Conservation (phyloP, 345 rosid species). For the Cardamine chenopodiifolia region DNA sequence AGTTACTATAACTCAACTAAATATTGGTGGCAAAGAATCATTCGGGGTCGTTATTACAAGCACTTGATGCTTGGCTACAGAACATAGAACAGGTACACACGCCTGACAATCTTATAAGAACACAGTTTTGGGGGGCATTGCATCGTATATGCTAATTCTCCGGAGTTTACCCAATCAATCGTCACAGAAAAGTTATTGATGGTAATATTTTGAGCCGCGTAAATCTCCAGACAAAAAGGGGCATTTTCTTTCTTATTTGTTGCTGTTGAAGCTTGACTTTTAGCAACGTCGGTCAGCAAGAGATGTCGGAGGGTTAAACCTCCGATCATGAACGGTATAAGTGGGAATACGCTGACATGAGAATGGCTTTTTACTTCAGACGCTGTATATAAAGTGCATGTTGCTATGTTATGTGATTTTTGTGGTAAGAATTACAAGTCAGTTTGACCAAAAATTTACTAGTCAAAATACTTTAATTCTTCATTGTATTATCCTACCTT, state of each 20-base stretch:
- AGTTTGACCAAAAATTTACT: too few species aligned
- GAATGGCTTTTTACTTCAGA: constrained; percentile 20
- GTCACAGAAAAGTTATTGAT: neutral
- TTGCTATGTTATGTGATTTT: constrained; percentile 21
- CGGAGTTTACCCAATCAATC: neutral
- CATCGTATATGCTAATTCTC: neutral
- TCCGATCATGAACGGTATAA: constrained; percentile 10
- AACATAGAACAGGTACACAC: constrained; percentile 41
- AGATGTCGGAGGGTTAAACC: constrained; percentile 15
- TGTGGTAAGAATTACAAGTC: constrained; percentile 15
- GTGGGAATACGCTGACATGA: constrained; percentile 25
- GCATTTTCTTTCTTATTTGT: neutral
- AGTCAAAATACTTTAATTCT: constrained; percentile 7
- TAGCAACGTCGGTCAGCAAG: constrained; percentile 14
- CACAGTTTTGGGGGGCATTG: neutral
- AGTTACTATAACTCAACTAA: constrained; percentile 49
- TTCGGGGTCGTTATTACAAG: constrained; percentile 87
- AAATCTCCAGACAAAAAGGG: neutral
- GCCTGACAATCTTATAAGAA: neutral
- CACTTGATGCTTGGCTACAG: constrained; percentile 74
- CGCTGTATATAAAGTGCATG: constrained; percentile 38
- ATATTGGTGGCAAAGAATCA: constrained; percentile 70
- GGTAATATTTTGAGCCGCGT: constrained; percentile 7
- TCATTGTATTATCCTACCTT: constrained; percentile 25
- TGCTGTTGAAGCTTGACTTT: constrained; percentile 14